Evolutionary conservation across 495 filamentous ascomycete genomes (phyloP).

Genomic region (Aspergillus bertholletiae): DNA sequence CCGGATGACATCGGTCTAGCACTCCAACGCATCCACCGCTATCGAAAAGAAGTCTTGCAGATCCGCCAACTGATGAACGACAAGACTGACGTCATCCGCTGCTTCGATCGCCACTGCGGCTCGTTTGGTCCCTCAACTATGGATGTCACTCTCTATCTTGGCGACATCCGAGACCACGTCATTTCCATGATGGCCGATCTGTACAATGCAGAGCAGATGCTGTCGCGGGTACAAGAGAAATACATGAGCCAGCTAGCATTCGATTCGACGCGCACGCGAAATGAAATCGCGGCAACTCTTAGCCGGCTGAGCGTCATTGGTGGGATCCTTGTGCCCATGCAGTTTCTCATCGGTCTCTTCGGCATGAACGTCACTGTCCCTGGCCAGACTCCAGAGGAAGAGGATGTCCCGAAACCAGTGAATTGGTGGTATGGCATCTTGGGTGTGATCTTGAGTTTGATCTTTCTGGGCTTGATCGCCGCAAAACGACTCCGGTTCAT

Average conservation of each 20-base stretch:
- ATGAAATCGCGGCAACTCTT: constrained; percentile 67
- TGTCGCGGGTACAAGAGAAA: constrained; percentile 81
- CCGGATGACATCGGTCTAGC: constrained; percentile 76
- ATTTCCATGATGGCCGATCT: constrained; percentile 93
- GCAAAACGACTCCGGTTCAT: constrained; percentile 13
- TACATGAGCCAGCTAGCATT: constrained; percentile 86
- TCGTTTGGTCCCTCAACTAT: constrained; percentile 76
- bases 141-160: constrained; percentile 86
- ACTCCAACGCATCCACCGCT: constrained; percentile 76
- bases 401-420: constrained; percentile 24
- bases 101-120: constrained; percentile 91
- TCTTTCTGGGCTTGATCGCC: constrained; percentile 9
- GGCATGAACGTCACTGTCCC: constrained; percentile 93
- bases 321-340: constrained; percentile 83
- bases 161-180: constrained; percentile 93
- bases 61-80: constrained; percentile 83
- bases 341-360: constrained; percentile 83
- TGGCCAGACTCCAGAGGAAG: constrained; percentile 38
- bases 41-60: constrained; percentile 82
- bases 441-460: constrained; percentile 44
- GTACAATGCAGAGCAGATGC: constrained; percentile 88
- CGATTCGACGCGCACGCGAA: constrained; percentile 73
- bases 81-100: constrained; percentile 89
- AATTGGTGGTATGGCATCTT: constrained; percentile 73
- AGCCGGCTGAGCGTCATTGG: constrained; percentile 84